Base-by-base conservation (phyloP, 441 rosid genomes). In the Flueggea neowawraea region DNA sequence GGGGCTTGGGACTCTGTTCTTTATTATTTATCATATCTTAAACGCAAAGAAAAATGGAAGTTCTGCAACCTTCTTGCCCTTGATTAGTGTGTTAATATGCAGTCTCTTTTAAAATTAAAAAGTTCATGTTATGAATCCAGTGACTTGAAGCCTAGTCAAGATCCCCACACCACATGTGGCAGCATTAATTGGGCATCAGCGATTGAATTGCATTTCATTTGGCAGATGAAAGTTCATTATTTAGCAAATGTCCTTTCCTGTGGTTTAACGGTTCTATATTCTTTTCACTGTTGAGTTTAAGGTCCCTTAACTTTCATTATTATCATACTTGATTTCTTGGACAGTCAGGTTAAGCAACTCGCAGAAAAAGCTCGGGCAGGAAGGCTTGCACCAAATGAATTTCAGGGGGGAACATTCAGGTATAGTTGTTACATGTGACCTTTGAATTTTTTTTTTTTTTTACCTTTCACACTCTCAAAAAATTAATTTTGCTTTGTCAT, bases 341-440 rank as follows among this genome's bases (percentile, higher is more conserved):
- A 45, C 63, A 69, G 74, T 71, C 70, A 91, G 99, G 89, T 91
- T 58, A 91, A 89, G 84, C 95, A 89, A 82, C 83, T 95, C 71
- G 99, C 97, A 31, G 92, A 87, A 78, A 95, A 86, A 73, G 97
- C 99, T 12, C 84, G 97, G 70, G 62, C 84, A 50, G 99, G 99
- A 71, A 95, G 89, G 82, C 96, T 95, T 66, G 74, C 81, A 16
- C 99, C 99, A 36, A 72, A 84, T 45, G 97, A 95, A 68, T 95
- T 91, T 77, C 99, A 86, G 80, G 97, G 97, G 78, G 98, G 99
- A 76, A 81, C 96, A 63, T 95, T 95, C 80, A 91, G 99, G 99
- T 88, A 50, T 53, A 22, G 54, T 45, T 61, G 28, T 22, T 22
- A 22, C 28, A 22, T 22, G 28, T 22, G 28, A 11, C 68, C 67